Evolutionary conservation across 306 rosid genomes (phyloP), one percentile per base, ranked within the genome.

Genomic region (Pachyrhizus erosus): DNA sequence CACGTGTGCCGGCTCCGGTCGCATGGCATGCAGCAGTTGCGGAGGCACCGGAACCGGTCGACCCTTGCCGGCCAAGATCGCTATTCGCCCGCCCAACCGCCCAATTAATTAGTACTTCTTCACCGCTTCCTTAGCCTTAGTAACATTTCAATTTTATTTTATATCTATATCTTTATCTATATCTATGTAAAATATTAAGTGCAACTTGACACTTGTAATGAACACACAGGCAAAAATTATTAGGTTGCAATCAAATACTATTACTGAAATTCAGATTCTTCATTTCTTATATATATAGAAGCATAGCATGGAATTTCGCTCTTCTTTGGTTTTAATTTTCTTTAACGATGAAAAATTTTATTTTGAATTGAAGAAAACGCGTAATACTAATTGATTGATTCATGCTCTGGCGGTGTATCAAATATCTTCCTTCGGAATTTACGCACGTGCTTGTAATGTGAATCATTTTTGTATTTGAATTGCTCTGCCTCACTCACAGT

Each of bases 41-140:
- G 98, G 98, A 7, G 98, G 98, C 5, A 43, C 91, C 27, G 98
- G 98, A 7, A 92, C 98, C 40, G 94, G 97, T 51, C 90, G 97
- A 14, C 98, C 97, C 37, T 46, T 94, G 6, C 93, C 98, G 12
- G 87, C 92, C 2, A 92, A 80, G 82, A 46, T 94, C 68, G 21
- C 88, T 1, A 85, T 94, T 5, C 89, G 84, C 73, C 89, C 85
- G 0, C 66, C 94, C 7, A 87, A 77, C 82, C 85, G 80, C n/a
- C 89, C 97, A 37, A 37, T 37, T 37, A 37, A 37, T 37, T 37
- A 37, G 42, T 37, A n/a, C n/a, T n/a, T n/a, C n/a, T n/a, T n/a
- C n/a, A n/a, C 42, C 10, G 1, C 11, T 29, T 0, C 2, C 82
- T 7, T 58, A 43, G 64, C 52, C 3, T 20, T 76, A 46, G 26